Evolutionary conservation across 257 asterid species (phyloP).

Genomic region (Leptodermis oblonga): DNA sequence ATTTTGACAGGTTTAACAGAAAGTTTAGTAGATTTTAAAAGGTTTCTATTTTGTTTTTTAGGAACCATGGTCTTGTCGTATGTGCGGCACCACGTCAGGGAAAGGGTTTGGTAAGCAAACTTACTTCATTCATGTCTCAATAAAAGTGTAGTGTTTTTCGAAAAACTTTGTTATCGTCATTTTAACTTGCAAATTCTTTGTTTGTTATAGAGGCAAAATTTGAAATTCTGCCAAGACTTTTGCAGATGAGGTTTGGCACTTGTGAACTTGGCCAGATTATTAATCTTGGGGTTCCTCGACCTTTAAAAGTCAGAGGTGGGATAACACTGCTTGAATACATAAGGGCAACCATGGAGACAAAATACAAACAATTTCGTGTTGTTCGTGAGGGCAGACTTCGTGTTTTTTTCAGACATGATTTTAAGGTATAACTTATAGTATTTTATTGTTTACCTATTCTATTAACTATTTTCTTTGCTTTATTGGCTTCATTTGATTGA

Average conservation of each 20-base stretch:
- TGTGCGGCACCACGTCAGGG: conserved; percentile 51
- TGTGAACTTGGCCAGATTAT: conserved; percentile 52
- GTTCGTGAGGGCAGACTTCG: conserved; percentile 60
- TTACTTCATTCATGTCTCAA: background rate
- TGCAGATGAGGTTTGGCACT: conserved; percentile 41
- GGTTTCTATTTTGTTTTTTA: conserved; percentile 23
- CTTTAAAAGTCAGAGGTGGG: conserved; percentile 30
- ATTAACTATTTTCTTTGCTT: background rate
- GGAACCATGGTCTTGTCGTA: conserved; percentile 50
- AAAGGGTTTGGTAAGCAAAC: conserved; percentile 54
- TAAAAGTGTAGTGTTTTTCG: background rate
- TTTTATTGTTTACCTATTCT: conserved; percentile 2
- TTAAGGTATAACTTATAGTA: too few relatives aligned
- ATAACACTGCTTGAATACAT: conserved; percentile 39
- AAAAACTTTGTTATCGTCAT: background rate
- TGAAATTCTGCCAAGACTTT: conserved; percentile 50
- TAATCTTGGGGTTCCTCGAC: conserved; percentile 44
- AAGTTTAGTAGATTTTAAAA: background rate
- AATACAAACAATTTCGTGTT: conserved; percentile 42
- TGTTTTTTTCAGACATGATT: conserved; percentile 45
- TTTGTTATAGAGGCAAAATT: conserved; percentile 42
- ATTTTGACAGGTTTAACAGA: too few relatives aligned
- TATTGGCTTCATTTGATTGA: too few relatives aligned
- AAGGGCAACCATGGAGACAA: conserved; percentile 43
- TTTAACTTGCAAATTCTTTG: background rate